Percentiles rank a stretch among this genome's conserved stretches.
Conservation (phyloP, 2,329 filamentous ascomycete genomes). For the Sporothrix variecibatus region DNA sequence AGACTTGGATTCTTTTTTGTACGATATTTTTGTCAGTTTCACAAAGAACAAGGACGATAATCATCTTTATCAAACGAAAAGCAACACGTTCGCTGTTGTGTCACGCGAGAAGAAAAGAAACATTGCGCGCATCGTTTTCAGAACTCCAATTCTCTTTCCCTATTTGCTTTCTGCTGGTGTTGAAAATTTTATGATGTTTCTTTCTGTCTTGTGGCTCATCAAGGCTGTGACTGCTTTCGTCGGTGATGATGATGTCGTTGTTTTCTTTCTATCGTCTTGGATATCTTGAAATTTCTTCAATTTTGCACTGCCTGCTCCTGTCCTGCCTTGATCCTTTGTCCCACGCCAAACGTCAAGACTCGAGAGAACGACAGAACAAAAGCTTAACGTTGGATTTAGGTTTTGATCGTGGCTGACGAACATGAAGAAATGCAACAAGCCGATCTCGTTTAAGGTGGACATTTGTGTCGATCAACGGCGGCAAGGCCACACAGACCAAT, state of each 20-base stretch:
- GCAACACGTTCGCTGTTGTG: neutral
- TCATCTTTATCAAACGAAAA: slow-evolving; percentile 1
- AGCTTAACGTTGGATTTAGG: neutral
- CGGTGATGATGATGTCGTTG: neutral
- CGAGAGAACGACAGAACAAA: too few species aligned
- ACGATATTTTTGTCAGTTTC: slow-evolving; percentile 7
- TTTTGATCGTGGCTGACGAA: neutral
- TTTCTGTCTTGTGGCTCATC: neutral
- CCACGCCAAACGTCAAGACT: neutral
- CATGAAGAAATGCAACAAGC: neutral
- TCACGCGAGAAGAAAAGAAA: neutral
- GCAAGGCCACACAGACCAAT: neutral
- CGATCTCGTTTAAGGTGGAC: neutral
- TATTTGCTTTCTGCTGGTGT: neutral
- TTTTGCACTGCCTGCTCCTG: neutral
- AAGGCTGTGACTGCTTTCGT: neutral
- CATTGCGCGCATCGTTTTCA: neutral
- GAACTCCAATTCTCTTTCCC: neutral
- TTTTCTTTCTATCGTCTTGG: neutral
- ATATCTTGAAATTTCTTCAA: neutral
- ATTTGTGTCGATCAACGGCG: neutral
- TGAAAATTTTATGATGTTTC: neutral
- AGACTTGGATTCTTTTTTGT: neutral
- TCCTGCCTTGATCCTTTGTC: neutral
- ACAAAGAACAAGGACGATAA: slow-evolving; percentile 1